These are phyloP conservation scores for Kwoniella sp. DNA, from an alignment of 768 basidiomycete species.

Conservation along the genomic window DNA sequence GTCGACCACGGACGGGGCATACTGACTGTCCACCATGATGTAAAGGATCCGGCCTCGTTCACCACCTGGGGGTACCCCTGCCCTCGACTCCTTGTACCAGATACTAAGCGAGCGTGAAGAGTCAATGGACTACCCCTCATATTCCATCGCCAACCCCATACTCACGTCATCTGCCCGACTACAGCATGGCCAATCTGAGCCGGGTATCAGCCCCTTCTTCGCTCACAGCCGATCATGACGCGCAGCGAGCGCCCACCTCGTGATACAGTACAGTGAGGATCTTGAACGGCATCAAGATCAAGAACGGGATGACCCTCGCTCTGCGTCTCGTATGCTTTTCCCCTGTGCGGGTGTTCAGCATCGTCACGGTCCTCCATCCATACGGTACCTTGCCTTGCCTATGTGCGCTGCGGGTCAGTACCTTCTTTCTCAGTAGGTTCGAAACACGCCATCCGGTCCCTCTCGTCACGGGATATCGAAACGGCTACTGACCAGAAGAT, in stretches of 20 bases:
- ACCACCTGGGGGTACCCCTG: slow-evolving; percentile 1
- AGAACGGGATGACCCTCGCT: slow-evolving; percentile 5
- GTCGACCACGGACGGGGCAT: neutral
- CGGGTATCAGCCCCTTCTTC: neutral
- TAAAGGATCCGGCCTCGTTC: slow-evolving; percentile 24
- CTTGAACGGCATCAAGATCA: slow-evolving; percentile 31
- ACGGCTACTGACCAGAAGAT: slow-evolving; percentile 15
- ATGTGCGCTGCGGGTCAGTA: no score
- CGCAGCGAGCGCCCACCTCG: slow-evolving; percentile 18
- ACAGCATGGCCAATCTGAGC: slow-evolving; percentile 34
- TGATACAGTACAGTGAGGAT: slow-evolving; percentile 39
- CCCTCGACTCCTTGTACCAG: slow-evolving; percentile 2
- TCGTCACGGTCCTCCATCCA: neutral
- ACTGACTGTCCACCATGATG: slow-evolving; percentile 33
- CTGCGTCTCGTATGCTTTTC: neutral
- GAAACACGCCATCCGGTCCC: neutral
- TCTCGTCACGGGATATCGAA: neutral
- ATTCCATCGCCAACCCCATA: no score
- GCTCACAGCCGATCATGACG: neutral
- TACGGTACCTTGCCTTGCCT: slow-evolving; percentile 16
- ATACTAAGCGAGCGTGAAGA: slow-evolving; percentile 1
- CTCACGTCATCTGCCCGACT: slow-evolving; percentile 25
- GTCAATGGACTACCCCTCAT: neutral
- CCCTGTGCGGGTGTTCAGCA: no score
- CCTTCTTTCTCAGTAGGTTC: no score